Base-by-base conservation (phyloP, 306 rosid species). In the Cucumis cinereus region DNA sequence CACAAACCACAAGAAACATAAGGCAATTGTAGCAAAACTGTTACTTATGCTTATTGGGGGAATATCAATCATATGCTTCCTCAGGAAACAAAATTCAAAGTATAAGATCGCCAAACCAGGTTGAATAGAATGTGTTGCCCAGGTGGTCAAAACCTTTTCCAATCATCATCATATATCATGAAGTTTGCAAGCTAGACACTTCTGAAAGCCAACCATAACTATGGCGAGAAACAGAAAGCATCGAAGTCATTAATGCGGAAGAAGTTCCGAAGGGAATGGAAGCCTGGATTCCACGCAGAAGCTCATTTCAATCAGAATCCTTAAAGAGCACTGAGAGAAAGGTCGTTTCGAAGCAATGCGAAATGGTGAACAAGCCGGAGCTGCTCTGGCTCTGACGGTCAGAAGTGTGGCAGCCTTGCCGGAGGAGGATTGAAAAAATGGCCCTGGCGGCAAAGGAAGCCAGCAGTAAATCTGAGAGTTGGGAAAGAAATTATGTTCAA, bases 251-350 rank as follows among this genome's bases (percentile, higher is more conserved):
- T 79, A 90, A 84, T 1, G 98, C 89, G 22, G 95, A 88, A 66
- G 98, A 88, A 24, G 98, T 93, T n/a, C 86, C 98, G 95, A 87
- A 79, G 90, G 97, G 77, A 89, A 89, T 13, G 97, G 96, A 82
- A 93, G 76, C 98, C 90, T 85, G 7, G 97, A 89, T 80, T 89
- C 97, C 62, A 85, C 81, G 36, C 93, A 89, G 82, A 79, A 86
- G 82, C 95, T 84, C 93, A 88, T 61, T 80, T 88, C 86, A 76
- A 80, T 92, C 16, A 94, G 89, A 15, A 66, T 74, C 89, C 98
- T 90, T 73, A 83, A 52, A 17, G 90, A 16, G 73, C 84, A 83
- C 45, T 73, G 84, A 17, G 93, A 82, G 43, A 82, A 59, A 23
- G 90, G 81, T 72, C 68, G 88, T 50, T 81, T 84, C 75, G 93